Evolutionary conservation across 1,284 basidiomycete genomes (phyloP).

Genomic region (Filobasidium uniguttulatum): DNA sequence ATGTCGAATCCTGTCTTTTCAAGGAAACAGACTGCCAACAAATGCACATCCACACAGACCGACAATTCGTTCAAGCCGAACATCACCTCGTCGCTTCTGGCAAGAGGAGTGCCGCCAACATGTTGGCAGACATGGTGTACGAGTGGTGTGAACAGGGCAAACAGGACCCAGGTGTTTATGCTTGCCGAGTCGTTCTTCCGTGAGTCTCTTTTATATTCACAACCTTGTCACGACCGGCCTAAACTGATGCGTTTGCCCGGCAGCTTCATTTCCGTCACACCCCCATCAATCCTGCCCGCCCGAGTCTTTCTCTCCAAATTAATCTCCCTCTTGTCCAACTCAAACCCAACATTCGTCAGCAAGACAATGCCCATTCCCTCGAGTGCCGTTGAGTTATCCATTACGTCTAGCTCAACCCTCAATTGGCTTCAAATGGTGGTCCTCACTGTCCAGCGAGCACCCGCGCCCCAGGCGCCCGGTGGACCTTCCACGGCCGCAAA

Average conservation of each 20-base stretch:
- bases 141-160: conserved; percentile 48
- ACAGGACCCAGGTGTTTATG: conserved; percentile 51
- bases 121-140: conserved; percentile 70
- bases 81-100: conserved; percentile 66
- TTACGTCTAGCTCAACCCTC: conserved; percentile 57
- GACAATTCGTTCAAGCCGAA: conserved; percentile 58
- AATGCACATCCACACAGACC: too few species aligned
- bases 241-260: not conserved
- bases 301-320: conserved; percentile 67
- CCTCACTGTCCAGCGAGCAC: conserved; percentile 60
- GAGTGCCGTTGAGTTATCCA: conserved; percentile 49
- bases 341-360: conserved; percentile 37
- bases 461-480: conserved; percentile 41
- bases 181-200: conserved; percentile 69
- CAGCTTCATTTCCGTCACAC: conserved; percentile 69
- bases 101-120: conserved; percentile 67
- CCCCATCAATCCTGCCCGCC: conserved; percentile 74
- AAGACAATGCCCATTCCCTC: conserved; percentile 28
- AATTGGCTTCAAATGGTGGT: conserved; percentile 83
- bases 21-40: too few species aligned
- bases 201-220: conserved; percentile 37
- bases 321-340: conserved; percentile 46
- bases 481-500: too few species aligned
- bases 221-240: not conserved
- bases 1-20: not conserved